Percentiles rank a stretch among this genome's conserved stretches.
These are phyloP conservation scores for Venturia effusa DNA, from an alignment of 2,329 filamentous ascomycete species.

Conservation along the genomic window DNA sequence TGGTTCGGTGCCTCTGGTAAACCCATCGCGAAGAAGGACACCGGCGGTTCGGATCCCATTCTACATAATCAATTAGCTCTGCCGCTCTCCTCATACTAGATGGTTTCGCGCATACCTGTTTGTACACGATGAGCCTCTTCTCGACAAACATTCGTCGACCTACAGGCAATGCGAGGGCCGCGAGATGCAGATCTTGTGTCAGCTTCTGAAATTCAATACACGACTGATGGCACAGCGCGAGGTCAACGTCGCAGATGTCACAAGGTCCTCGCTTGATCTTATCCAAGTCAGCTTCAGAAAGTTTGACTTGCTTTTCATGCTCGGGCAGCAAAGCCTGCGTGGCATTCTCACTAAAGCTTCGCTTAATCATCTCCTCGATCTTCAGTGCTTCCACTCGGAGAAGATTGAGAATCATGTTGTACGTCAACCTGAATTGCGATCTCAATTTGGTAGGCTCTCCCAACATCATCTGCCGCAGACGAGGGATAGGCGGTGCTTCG, in stretches of 20 bases:
- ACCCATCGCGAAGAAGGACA: slow-evolving; percentile 66
- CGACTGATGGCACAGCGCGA: slow-evolving; percentile 72
- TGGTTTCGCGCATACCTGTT: slow-evolving; percentile 34
- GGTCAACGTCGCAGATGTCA: slow-evolving; percentile 65
- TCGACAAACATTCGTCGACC: slow-evolving; percentile 69
- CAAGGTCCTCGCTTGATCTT: slow-evolving; percentile 84
- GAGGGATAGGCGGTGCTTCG: slow-evolving; percentile 75
- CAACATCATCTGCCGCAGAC: slow-evolving; percentile 86
- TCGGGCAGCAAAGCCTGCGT: slow-evolving; percentile 90
- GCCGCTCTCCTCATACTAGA: slow-evolving; percentile 10
- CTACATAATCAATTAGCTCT: slow-evolving; percentile 27
- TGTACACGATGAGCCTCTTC: slow-evolving; percentile 73
- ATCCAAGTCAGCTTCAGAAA: slow-evolving; percentile 82
- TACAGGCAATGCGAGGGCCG: slow-evolving; percentile 66
- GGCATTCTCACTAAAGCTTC: slow-evolving; percentile 96
- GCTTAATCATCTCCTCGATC: slow-evolving; percentile 99
- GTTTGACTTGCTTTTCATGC: slow-evolving; percentile 86
- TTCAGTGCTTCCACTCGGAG: slow-evolving; percentile 91
- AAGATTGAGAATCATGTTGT: slow-evolving; percentile 98
- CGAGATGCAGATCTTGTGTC: slow-evolving; percentile 70
- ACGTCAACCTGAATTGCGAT: slow-evolving; percentile 92
- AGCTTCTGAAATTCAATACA: slow-evolving; percentile 69
- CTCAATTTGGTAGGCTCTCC: slow-evolving; percentile 90
- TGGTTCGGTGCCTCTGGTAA: slow-evolving; percentile 54
- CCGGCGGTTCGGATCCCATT: slow-evolving; percentile 76